phyloP scores from a whole-genome alignment of 768 basidiomycete species.

The Multifurca ochricompacta region DNA sequence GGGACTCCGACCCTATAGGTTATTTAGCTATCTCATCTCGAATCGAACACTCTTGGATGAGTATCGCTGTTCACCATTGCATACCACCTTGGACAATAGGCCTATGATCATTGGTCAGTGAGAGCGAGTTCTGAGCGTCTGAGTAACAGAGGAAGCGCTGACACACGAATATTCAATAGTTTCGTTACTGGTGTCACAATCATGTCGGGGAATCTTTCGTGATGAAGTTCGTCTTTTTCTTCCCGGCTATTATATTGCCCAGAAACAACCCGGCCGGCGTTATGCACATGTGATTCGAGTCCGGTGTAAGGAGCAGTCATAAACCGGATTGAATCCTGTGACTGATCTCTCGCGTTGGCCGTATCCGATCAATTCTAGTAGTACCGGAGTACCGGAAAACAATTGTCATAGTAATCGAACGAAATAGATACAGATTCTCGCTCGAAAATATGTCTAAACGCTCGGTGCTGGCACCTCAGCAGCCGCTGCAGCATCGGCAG shows the following conservation, averaged over 20 bases:
- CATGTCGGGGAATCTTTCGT: too few species aligned
- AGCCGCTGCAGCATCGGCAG: background rate
- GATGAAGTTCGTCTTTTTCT: too few species aligned
- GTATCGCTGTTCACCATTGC: conserved; percentile 74
- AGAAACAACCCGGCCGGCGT: too few species aligned
- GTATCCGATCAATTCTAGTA: background rate
- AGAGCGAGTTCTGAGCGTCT: background rate
- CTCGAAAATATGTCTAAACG: background rate
- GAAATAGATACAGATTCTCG: background rate
- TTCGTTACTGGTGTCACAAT: conserved; percentile 53
- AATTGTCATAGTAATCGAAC: too few species aligned
- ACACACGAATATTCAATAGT: conserved; percentile 61
- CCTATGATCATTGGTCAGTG: conserved; percentile 29
- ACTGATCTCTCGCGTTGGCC: background rate
- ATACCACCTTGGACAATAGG: conserved; percentile 85
- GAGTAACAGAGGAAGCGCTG: conserved; percentile 24
- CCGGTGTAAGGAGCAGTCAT: background rate
- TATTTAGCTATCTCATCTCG: background rate
- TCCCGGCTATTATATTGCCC: background rate
- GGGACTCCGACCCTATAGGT: conserved; percentile 70
- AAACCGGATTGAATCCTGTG: too few species aligned
- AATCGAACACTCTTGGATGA: background rate
- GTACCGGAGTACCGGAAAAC: background rate
- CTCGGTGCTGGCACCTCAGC: background rate
- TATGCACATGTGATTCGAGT: background rate